Conservation (phyloP, 2,329 filamentous ascomycete genomes). For the Penicillium nordicum region DNA sequence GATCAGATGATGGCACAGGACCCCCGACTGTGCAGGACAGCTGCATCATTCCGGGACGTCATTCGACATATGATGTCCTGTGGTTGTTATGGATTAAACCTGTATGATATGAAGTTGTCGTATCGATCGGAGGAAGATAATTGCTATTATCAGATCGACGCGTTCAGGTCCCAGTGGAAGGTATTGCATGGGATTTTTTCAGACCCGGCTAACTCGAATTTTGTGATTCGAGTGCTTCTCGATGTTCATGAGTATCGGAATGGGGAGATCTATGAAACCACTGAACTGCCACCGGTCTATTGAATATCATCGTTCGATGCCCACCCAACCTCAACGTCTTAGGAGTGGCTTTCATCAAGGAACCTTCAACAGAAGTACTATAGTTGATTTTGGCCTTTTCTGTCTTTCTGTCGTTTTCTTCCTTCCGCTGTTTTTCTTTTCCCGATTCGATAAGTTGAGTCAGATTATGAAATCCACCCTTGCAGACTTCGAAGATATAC, state of each 20-base stretch:
- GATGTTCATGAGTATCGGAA: background rate
- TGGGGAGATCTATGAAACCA: background rate
- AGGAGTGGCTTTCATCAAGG: background rate
- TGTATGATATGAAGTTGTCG: background rate
- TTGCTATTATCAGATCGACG: background rate
- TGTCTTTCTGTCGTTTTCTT: background rate
- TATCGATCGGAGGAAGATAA: background rate
- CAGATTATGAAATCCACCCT: too few relatives aligned
- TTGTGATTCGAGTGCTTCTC: background rate
- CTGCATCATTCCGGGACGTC: background rate
- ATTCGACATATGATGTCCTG: background rate
- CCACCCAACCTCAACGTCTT: background rate
- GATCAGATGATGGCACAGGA: background rate
- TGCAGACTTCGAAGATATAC: too few relatives aligned
- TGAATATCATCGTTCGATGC: background rate
- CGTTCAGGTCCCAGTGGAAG: background rate
- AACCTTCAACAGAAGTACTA: background rate
- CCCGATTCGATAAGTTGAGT: too few relatives aligned
- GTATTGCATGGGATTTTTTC: background rate
- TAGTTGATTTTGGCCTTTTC: accelerated
- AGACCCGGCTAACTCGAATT: background rate
- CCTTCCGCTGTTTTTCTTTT: too few relatives aligned
- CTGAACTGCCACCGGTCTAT: background rate
- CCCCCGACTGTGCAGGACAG: background rate
- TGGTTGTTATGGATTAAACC: background rate